phyloP scores from a whole-genome alignment of 1,139 yeast species.

The Saccharomyces hybrid region DNA sequence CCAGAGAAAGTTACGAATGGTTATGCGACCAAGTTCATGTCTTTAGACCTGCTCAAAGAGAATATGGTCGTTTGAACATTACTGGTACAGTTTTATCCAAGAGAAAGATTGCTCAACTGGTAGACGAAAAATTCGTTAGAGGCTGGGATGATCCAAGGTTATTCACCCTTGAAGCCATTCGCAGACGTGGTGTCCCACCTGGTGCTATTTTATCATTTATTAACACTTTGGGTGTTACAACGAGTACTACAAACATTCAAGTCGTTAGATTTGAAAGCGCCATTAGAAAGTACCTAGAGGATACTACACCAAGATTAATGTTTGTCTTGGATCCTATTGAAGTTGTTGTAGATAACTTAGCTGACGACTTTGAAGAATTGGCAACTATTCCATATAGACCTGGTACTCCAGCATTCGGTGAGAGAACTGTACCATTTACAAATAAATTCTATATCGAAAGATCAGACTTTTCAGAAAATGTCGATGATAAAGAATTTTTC shows the following conservation, averaged over 20 bases:
- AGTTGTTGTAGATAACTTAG: slow-evolving; percentile 74
- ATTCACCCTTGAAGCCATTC: slow-evolving; percentile 87
- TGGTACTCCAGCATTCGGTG: slow-evolving; percentile 66
- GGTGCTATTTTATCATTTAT: slow-evolving; percentile 92
- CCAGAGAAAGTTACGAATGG: slow-evolving; percentile 97
- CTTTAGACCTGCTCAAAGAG: slow-evolving; percentile 97
- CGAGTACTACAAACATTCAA: slow-evolving; percentile 87
- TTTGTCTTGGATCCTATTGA: slow-evolving; percentile 82
- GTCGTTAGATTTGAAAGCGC: slow-evolving; percentile 83
- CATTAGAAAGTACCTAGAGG: slow-evolving; percentile 79
- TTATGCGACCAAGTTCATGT: slow-evolving; percentile 91
- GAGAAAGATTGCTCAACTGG: slow-evolving; percentile 91
- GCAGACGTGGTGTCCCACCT: slow-evolving; percentile 99
- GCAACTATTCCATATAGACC: slow-evolving; percentile 86
- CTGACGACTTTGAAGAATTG: slow-evolving; percentile 62
- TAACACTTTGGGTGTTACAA: slow-evolving; percentile 94
- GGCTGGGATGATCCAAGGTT: slow-evolving; percentile 99
- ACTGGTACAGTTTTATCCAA: slow-evolving; percentile 93
- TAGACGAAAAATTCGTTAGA: slow-evolving; percentile 70
- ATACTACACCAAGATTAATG: slow-evolving; percentile 91
- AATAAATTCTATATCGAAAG: slow-evolving; percentile 77
- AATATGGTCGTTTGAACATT: slow-evolving; percentile 90
- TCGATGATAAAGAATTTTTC: slow-evolving; percentile 55
- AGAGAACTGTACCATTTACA: slow-evolving; percentile 69
- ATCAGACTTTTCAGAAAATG: slow-evolving; percentile 73